A percentile compares a stretch with the other conserved stretches of the same genome.
Evolutionary conservation across 495 filamentous ascomycete genomes (phyloP).

Genomic region (Penicillium maclennaniae): DNA sequence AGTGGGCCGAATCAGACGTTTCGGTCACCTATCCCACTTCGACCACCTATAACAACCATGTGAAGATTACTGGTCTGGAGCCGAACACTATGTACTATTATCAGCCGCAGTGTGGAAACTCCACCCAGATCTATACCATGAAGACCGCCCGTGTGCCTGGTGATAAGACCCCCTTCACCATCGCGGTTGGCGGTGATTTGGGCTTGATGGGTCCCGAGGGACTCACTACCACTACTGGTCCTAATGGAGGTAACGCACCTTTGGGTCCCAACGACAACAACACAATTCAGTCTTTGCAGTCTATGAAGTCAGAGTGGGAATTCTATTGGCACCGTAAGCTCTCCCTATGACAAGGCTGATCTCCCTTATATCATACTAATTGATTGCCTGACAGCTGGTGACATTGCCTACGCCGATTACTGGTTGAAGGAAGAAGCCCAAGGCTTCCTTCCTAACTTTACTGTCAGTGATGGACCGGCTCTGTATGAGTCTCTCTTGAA

Average conservation of each 20-base stretch:
- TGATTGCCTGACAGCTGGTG: constrained; percentile 11
- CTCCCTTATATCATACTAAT: neutral
- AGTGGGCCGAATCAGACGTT: constrained; percentile 6
- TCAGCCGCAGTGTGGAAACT: neutral
- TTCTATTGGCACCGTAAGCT: constrained; percentile 12
- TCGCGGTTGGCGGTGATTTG: constrained; percentile 12
- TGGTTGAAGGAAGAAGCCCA: constrained; percentile 28
- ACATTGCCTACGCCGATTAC: constrained; percentile 44
- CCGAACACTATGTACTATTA: constrained; percentile 16
- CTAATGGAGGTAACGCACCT: neutral
- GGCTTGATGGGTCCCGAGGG: constrained; percentile 12
- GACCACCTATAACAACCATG: constrained; percentile 17
- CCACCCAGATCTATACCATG: constrained; percentile 4
- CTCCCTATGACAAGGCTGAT: neutral
- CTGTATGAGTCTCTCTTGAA: constrained; percentile 44
- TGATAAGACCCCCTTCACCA: constrained; percentile 10
- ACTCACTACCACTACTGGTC: constrained; percentile 7
- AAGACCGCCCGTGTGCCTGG: constrained; percentile 10
- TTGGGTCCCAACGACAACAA: constrained; percentile 8
- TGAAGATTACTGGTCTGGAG: constrained; percentile 6
- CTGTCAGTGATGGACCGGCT: constrained; percentile 15
- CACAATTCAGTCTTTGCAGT: constrained; percentile 9
- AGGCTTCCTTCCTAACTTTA: constrained; percentile 31
- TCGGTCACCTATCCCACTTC: constrained; percentile 19
- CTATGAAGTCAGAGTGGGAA: neutral